Evolutionary conservation across 2,329 filamentous ascomycete genomes (phyloP), one percentile per base, ranked within the genome.

Genomic region (Beauveria caledonica): DNA sequence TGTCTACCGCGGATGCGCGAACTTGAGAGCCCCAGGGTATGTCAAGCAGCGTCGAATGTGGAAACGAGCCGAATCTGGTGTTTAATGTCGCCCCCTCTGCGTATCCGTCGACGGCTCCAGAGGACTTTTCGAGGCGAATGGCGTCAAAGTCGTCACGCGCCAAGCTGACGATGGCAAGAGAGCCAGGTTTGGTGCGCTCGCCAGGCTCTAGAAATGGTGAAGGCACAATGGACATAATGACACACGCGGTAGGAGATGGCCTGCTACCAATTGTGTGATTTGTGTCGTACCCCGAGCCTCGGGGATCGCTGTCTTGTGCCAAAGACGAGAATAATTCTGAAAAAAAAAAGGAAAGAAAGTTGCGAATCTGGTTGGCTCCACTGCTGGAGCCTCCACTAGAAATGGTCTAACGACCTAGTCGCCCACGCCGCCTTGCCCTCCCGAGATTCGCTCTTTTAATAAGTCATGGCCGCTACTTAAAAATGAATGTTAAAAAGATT

Each of bases 21-120:
- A 97, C 86, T 71, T 97, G 94, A 7, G 89, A 91, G 29, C 94
- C 94, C 93, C 93, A 97, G 46, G 90, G 88, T 58, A 92, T 79
- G 5, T 85, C 80, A 60, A 96, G 81, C 50, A 93, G 75, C 0
- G 89, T 92, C 11, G 83, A 88, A 70, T 93, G 90, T 0, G 90
- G 89, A 63, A 92, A 93, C 0, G 92, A 96, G 53, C 94, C 94
- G 69, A 96, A 99, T 49, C 92, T 86, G 1, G 93, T 99, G 75
- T 96, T 97, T 58, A 92, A 85, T 2, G 91, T 88, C 51, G 86
- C 86, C 40, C 89, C 89, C 70, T 92, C 88, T 33, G 83, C 82
- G 68, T 92, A 92, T 62, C 88, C 89, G 68, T 86, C 82, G 64
- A 87, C 80, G 46, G 83, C 80, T 57, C 84, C 85, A 42, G 83